Percentiles rank a stretch among this genome's conserved stretches.
Evolutionary conservation across 257 asterid genomes (phyloP).

Genomic region (Solanum etuberosum): DNA sequence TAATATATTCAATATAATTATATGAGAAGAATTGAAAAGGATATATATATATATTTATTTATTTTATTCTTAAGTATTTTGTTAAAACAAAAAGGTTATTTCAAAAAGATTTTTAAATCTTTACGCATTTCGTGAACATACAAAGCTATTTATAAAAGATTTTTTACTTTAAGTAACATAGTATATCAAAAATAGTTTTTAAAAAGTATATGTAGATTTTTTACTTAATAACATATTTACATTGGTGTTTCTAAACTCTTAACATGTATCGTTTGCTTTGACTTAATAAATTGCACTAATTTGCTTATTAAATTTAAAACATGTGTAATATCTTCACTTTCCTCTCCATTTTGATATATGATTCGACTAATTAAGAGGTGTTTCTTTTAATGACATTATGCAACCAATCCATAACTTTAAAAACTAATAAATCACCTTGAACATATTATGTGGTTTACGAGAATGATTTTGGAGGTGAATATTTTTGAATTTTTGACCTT

Average conservation of each 20-base stretch:
- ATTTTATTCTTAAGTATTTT: too few species aligned
- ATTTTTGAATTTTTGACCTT: neutral
- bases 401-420: neutral
- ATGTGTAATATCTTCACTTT: neutral
- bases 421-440: neutral
- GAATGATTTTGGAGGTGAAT: neutral
- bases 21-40: too few species aligned
- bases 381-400: neutral
- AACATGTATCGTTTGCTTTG: neutral
- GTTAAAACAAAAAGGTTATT: too few species aligned
- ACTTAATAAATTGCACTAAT: neutral
- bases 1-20: too few species aligned
- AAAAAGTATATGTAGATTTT: too few species aligned
- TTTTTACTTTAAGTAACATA: too few species aligned
- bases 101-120: too few species aligned
- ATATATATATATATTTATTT: too few species aligned
- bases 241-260: fast-evolving
- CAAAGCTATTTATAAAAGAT: too few species aligned
- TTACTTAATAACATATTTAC: neutral
- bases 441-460: neutral
- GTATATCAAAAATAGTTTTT: neutral
- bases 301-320: neutral
- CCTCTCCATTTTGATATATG: neutral
- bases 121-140: neutral
- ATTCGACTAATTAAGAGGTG: neutral